A percentile compares a stretch with the other conserved stretches of the same genome.
Evolutionary conservation across 495 filamentous ascomycete genomes (phyloP).

Genomic region (Hypoxylon fuscum): DNA sequence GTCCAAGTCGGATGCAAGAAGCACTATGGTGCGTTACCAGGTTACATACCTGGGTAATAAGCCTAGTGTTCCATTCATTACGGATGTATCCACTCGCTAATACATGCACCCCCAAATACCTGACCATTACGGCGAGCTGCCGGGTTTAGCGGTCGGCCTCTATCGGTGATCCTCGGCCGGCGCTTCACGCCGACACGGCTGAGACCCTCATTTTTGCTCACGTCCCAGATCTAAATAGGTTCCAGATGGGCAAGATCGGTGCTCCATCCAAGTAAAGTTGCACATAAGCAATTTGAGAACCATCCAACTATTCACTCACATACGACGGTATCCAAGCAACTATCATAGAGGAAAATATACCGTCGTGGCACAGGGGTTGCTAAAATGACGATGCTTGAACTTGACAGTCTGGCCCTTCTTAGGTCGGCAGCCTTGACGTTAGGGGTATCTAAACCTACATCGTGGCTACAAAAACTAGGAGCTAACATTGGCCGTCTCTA

Average conservation of each 20-base stretch:
- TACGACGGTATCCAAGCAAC: slow-evolving; percentile 26
- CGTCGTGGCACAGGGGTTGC: slow-evolving; percentile 25
- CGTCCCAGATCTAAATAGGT: slow-evolving; percentile 17
- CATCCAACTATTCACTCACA: slow-evolving; percentile 12
- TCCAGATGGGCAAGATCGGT: slow-evolving; percentile 24
- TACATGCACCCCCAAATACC: slow-evolving; percentile 9
- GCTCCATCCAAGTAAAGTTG: slow-evolving; percentile 12
- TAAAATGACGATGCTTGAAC: background rate
- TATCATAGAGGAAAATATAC: slow-evolving; percentile 7
- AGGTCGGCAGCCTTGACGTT: background rate
- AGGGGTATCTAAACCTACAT: background rate
- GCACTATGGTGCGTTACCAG: slow-evolving; percentile 12
- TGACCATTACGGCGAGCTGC: slow-evolving; percentile 37
- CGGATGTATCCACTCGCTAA: slow-evolving; percentile 20
- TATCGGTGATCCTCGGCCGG: slow-evolving; percentile 37
- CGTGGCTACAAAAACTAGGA: too few relatives aligned
- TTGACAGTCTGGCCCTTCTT: slow-evolving; percentile 25
- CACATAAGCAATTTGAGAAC: slow-evolving; percentile 17
- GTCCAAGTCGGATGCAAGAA: slow-evolving; percentile 8
- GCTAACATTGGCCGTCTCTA: background rate
- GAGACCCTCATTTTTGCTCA: slow-evolving; percentile 22
- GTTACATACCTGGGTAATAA: slow-evolving; percentile 35
- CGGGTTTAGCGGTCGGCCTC: slow-evolving; percentile 41
- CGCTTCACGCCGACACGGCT: slow-evolving; percentile 34
- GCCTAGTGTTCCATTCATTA: slow-evolving; percentile 26